Evolutionary conservation across 257 asterid genomes (phyloP).

Genomic region (Penstemon newberryi): DNA sequence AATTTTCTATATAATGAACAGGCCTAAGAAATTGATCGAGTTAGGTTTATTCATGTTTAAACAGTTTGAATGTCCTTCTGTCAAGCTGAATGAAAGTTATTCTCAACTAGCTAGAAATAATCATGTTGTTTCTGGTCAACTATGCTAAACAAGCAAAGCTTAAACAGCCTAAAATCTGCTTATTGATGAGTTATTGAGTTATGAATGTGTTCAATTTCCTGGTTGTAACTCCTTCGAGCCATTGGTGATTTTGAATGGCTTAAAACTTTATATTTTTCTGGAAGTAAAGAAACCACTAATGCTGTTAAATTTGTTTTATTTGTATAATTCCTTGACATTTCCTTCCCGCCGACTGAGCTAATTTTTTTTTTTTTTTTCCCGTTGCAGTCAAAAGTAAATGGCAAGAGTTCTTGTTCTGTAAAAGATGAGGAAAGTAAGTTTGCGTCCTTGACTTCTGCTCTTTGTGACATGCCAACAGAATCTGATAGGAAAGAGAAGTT

Average conservation of each 20-base stretch:
- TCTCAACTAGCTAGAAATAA: background rate
- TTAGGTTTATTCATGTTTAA: background rate
- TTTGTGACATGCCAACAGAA: slow-evolving; percentile 54
- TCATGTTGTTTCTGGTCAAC: background rate
- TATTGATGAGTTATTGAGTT: background rate
- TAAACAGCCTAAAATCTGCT: slow-evolving; percentile 5
- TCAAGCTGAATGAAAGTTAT: background rate
- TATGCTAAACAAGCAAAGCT: background rate
- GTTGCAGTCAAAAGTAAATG: slow-evolving; percentile 65
- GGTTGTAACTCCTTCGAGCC: background rate
- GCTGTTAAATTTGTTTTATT: slow-evolving; percentile 6
- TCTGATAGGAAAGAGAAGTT: slow-evolving; percentile 84
- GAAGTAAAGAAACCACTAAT: background rate
- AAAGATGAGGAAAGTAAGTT: slow-evolving; percentile 47
- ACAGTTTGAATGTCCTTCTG: background rate
- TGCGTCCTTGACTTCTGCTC: slow-evolving; percentile 28
- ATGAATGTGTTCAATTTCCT: background rate
- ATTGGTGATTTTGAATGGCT: slow-evolving; percentile 14
- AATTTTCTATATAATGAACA: background rate
- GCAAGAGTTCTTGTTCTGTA: slow-evolving; percentile 44
- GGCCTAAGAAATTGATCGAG: background rate
- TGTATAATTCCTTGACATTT: slow-evolving; percentile 10
- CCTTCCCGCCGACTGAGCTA: background rate
- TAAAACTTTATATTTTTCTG: background rate
- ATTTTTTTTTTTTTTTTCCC: slow-evolving; percentile 7